Evolutionary conservation across 2,329 filamentous ascomycete species (phyloP), one percentile per base, ranked within the genome.

Genomic region (Drechslera avenae): DNA sequence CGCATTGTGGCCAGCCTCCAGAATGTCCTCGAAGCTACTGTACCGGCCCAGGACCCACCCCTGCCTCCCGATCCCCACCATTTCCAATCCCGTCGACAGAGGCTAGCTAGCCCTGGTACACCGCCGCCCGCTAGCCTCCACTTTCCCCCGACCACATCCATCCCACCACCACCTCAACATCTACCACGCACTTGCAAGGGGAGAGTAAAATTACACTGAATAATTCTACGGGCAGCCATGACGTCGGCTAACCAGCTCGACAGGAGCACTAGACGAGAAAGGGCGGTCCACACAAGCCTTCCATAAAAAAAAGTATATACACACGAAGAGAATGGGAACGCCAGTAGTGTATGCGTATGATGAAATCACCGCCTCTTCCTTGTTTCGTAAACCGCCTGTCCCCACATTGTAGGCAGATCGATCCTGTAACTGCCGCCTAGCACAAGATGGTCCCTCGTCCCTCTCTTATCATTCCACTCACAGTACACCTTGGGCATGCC

Each of bases 1-100:
- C 41, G 51, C 44, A 56, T 3, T 47, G 50, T 55, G 51, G 50
- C 46, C 46, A 42, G 34, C 50, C 41, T 52, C 53, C 50, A 59
- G 58, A 61, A 61, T 43, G 50, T 41, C 52, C 57, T 57, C 54
- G 57, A 57, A 62, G 26, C 37, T 59, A 47, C 45, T 13, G 26
- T n/a, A n/a, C 26, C 13, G 23, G 39, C 37, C n/a, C n/a, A n/a
- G n/a, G n/a, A n/a, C n/a, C n/a, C n/a, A 43, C 46, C 57, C 57
- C 52, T 59, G 52, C 52, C 43, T 46, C 50, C 44, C 43, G 30
- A 45, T 46, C 50, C 39, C 44, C 48, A 44, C 47, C 30, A 47
- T 32, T 23, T 46, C 40, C 14, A 37, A 46, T 46, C 28, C 40
- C 35, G 39, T 34, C 28, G 33, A 43, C 21, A 39, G n/a, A 34